Evolutionary conservation across 2,329 filamentous ascomycete genomes (phyloP).

Genomic region (Cladorrhinum sp.): DNA sequence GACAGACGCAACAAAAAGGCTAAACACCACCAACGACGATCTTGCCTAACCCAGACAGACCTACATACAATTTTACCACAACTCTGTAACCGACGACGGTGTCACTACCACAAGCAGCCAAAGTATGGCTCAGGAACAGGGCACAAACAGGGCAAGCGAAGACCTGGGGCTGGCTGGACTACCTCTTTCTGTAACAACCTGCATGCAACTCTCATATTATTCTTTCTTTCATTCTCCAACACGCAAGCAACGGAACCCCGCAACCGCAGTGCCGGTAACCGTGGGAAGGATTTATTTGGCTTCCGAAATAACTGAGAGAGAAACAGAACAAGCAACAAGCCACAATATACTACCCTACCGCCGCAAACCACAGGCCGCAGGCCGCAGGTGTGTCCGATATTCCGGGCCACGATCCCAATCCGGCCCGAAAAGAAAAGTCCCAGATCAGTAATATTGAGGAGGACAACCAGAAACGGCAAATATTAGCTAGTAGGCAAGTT

Average conservation of each 20-base stretch:
- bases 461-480: background rate
- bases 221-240: background rate
- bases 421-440: background rate
- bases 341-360: background rate
- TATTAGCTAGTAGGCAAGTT: too few species aligned
- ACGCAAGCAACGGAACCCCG: background rate
- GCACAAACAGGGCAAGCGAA: background rate
- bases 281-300: background rate
- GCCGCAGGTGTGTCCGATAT: background rate
- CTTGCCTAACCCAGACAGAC: background rate
- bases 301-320: background rate
- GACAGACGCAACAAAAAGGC: background rate
- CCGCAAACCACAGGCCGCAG: too few species aligned
- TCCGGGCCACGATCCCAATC: background rate
- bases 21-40: background rate
- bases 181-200: background rate
- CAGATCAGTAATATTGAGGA: background rate
- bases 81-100: background rate
- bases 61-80: background rate
- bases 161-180: background rate
- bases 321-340: background rate
- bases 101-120: background rate
- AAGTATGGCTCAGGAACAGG: background rate
- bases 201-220: background rate
- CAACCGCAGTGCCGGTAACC: background rate